phyloP scores from a whole-genome alignment of 148 eudicot genomes.

The Polygonum maritimum region DNA sequence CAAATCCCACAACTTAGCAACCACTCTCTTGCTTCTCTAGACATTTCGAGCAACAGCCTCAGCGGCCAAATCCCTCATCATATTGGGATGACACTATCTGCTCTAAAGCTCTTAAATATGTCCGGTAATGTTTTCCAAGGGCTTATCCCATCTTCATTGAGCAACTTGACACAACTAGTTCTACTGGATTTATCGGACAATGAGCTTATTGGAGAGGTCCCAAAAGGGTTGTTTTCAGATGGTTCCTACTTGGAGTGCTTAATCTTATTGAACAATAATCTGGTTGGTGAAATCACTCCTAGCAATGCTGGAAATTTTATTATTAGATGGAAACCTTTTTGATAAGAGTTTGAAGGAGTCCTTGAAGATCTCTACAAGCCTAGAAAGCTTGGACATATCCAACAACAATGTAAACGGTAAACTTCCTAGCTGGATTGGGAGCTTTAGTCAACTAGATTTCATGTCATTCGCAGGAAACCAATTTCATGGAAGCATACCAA shows the following conservation, averaged over 20 bases:
- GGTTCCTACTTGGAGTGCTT: neutral
- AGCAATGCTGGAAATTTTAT: neutral
- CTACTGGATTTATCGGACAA: constrained; percentile 10
- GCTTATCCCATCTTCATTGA: neutral
- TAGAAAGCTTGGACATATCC: neutral
- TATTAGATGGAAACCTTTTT: neutral
- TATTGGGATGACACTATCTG: neutral
- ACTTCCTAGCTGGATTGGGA: neutral
- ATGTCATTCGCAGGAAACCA: neutral
- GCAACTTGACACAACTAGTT: neutral
- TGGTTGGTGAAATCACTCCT: neutral
- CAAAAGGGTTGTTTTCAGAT: neutral
- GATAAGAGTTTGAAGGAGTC: neutral
- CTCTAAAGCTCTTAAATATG: neutral
- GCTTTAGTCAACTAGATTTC: neutral
- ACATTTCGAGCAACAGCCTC: constrained; percentile 2
- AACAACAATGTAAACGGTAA: neutral
- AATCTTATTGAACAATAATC: neutral
- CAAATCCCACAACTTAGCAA: neutral
- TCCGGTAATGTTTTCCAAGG: neutral
- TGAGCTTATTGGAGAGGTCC: neutral
- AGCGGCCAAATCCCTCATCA: constrained; percentile 6
- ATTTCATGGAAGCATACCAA: neutral
- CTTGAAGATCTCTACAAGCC: neutral
- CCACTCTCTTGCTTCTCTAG: neutral